Percentiles rank a stretch among this genome's conserved stretches.
These are phyloP conservation scores for Grosmannia serpens DNA, from an alignment of 2,329 filamentous ascomycete genomes.

Conservation along the genomic window DNA sequence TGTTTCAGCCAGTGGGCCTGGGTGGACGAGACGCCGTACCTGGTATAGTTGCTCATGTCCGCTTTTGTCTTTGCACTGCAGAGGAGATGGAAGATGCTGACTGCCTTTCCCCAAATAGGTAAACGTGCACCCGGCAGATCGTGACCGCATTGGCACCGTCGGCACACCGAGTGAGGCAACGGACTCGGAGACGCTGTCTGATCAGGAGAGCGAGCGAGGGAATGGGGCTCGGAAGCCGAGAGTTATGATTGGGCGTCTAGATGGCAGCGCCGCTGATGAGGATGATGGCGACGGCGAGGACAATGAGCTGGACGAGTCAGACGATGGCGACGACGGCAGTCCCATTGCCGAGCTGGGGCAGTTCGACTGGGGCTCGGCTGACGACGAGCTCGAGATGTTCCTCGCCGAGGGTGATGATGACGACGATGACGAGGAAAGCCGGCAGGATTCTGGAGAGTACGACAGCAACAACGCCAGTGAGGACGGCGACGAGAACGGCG, in stretches of 20 bases:
- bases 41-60: constrained; percentile 20
- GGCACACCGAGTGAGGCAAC: constrained; percentile 22
- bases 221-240: constrained; percentile 8
- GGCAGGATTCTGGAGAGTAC: constrained; percentile 21
- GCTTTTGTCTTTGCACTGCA: neutral
- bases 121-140: constrained; percentile 60
- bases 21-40: constrained; percentile 66
- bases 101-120: constrained; percentile 26
- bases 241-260: neutral
- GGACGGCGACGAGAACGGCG: constrained; percentile 17
- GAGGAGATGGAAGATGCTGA: neutral
- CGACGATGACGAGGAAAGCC: constrained; percentile 25
- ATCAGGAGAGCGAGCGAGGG: constrained; percentile 18
- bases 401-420: constrained; percentile 44
- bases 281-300: constrained; percentile 22
- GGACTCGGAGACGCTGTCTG: constrained; percentile 16
- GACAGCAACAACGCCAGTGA: constrained; percentile 24
- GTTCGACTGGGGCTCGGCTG: constrained; percentile 51
- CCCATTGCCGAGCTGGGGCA: constrained; percentile 45
- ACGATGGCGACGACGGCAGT: constrained; percentile 32
- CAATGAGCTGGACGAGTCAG: constrained; percentile 33
- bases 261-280: constrained; percentile 1
- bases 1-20: constrained; percentile 76
- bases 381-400: constrained; percentile 68
- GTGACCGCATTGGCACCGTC: constrained; percentile 21